Conservation (phyloP, 179 eudicot genomes). For the Carnegiea gigantea region DNA sequence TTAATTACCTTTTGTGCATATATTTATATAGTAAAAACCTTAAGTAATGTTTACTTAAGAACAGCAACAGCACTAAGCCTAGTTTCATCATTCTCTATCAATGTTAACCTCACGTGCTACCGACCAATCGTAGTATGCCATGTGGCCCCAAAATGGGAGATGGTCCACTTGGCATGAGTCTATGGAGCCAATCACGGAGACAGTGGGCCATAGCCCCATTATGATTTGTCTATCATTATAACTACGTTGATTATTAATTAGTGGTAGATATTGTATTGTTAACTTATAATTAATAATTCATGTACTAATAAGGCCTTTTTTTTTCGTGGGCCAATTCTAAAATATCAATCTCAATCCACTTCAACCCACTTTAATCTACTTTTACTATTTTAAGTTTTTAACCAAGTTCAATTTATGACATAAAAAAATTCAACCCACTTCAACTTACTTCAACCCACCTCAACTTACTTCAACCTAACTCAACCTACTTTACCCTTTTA, state of each 20-base stretch:
- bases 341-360: too few relatives aligned
- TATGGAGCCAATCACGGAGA: constrained; percentile 31
- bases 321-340: too few relatives aligned
- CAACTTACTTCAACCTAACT: too few relatives aligned
- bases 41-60: constrained; percentile 3
- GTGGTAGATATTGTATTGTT: background rate
- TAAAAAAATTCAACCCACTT: too few relatives aligned
- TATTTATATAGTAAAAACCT: background rate
- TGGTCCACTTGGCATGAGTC: constrained; percentile 15
- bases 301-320: background rate
- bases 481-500: too few relatives aligned
- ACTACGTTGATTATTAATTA: constrained; percentile 7
- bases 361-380: too few relatives aligned
- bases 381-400: too few relatives aligned
- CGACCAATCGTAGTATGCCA: constrained; percentile 21
- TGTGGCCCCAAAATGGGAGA: background rate
- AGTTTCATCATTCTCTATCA: constrained; percentile 8
- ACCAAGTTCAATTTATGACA: too few relatives aligned
- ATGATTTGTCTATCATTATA: constrained; percentile 24
- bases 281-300: background rate
- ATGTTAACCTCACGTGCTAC: constrained; percentile 33
- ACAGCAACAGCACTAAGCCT: background rate
- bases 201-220: background rate
- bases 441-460: too few relatives aligned
- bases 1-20: background rate